Evolutionary conservation across 2,329 filamentous ascomycete genomes (phyloP).

Genomic region (Sporothrix curviconia): DNA sequence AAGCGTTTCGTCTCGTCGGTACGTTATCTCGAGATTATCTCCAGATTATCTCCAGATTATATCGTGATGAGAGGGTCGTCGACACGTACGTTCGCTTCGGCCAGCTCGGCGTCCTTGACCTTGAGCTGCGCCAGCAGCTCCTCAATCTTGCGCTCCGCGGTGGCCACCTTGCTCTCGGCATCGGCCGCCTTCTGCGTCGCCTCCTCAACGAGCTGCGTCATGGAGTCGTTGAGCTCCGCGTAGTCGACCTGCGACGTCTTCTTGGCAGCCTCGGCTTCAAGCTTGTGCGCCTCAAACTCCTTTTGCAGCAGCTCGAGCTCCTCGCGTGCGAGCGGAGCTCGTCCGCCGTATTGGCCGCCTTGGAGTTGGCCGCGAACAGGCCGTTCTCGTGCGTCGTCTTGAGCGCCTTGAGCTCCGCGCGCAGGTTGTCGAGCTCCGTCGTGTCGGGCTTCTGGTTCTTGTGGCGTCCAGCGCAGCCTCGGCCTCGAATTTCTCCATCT

Average conservation of each 20-base stretch:
- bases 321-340: conserved; percentile 32
- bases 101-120: conserved; percentile 58
- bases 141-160: conserved; percentile 48
- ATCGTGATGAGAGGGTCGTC: too few relatives aligned
- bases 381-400: conserved; percentile 36
- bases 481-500: conserved; percentile 54
- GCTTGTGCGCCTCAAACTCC: conserved; percentile 47
- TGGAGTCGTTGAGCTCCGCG: conserved; percentile 56
- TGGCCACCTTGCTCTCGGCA: conserved; percentile 47
- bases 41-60: too few relatives aligned
- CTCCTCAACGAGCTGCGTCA: conserved; percentile 55
- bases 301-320: conserved; percentile 45
- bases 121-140: conserved; percentile 50
- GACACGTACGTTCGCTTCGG: conserved; percentile 51
- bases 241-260: conserved; percentile 56
- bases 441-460: conserved; percentile 52
- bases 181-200: conserved; percentile 39
- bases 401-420: conserved; percentile 41
- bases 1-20: background rate
- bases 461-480: conserved; percentile 54
- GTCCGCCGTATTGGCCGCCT: conserved; percentile 32
- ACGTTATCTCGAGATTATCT: background rate
- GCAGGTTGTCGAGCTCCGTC: conserved; percentile 46
- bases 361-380: conserved; percentile 28
- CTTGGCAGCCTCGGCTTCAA: conserved; percentile 43